Base-by-base conservation (phyloP, 116 monocot genomes). In the Papilionanthe hybrid region DNA sequence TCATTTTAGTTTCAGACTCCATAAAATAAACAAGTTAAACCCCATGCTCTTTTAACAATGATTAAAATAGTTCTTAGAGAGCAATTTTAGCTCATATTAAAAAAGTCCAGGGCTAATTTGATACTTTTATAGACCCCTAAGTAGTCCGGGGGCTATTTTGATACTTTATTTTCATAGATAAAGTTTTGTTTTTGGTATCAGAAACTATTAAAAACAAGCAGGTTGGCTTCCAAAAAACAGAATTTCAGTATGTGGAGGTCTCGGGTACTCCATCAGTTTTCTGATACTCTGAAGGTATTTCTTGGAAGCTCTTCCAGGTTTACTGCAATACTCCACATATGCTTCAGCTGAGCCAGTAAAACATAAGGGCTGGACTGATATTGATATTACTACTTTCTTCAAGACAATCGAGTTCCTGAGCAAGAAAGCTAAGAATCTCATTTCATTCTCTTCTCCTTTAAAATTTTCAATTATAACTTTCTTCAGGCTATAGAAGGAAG, bases 221-320 rank as follows among this genome's bases (percentile, higher is more conserved):
- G 75, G 12, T 12, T 28, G 49, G 9, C 75, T 75, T 50, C 75
- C 75, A 25, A 50, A 47, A 28, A 75, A 75, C 25, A 75, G 25
- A 12, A 75, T 75, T 27, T 75, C 75, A 50, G 75, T 42, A 13
- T 75, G 27, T 75, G 75, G 27, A 48, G 75, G 20, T 75, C 75
- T 75, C 17, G 47, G 75, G 1, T 12, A 49, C 49, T 11, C 13
- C 37, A 75, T 37, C 49, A 75, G 28, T 22, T 27, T 75, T 50
- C 49, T 49, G 47, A 75, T 75, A 22, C 15, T 75, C 27, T 75
- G 20, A 0, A 75, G 19, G 48, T 75, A 50, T 27, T 49, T 25
- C 9, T 27, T 48, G 13, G 75, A 48, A 48, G 50, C 75, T 28
- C 27, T 75, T 47, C 75, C 49, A 28, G 11, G 28, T 50, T 50